These are phyloP conservation scores for Jatropha curcas DNA, from an alignment of 345 rosid species.

Conservation along the genomic window DNA sequence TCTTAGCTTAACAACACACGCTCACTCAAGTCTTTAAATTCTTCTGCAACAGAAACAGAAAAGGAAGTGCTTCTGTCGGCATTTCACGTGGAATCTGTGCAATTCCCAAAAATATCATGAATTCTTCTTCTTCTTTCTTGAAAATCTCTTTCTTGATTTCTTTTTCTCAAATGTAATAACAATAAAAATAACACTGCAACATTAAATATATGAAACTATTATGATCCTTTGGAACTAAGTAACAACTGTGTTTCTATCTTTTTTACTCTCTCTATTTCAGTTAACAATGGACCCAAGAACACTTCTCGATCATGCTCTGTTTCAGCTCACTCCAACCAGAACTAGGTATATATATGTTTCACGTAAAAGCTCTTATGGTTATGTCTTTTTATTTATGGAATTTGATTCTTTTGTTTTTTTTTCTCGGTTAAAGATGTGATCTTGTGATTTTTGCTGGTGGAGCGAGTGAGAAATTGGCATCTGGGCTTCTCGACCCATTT, in stretches of 20 bases:
- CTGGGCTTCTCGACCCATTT: conserved; percentile 86
- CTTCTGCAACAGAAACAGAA: not conserved
- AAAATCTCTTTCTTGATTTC: no score
- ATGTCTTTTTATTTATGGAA: not conserved
- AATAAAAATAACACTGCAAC: not conserved
- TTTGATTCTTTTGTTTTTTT: conserved; percentile 12
- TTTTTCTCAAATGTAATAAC: no score
- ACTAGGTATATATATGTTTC: conserved; percentile 59
- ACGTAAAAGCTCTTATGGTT: not conserved
- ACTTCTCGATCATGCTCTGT: conserved; percentile 78
- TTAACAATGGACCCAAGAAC: conserved; percentile 71
- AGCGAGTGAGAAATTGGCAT: conserved; percentile 77
- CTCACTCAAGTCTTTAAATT: not conserved
- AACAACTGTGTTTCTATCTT: conserved; percentile 17
- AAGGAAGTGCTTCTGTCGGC: conserved; percentile 8
- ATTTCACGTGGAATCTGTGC: conserved; percentile 26
- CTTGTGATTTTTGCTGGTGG: conserved; percentile 75
- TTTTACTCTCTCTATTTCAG: no score
- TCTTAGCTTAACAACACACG: not conserved
- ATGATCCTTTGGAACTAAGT: conserved; percentile 3
- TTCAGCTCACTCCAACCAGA: conserved; percentile 96
- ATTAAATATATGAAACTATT: not conserved
- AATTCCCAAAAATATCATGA: not conserved
- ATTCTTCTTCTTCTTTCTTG: not conserved
- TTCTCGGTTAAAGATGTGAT: conserved; percentile 88